Conservation (phyloP, 345 rosid genomes). For the Carallia brachiata region DNA sequence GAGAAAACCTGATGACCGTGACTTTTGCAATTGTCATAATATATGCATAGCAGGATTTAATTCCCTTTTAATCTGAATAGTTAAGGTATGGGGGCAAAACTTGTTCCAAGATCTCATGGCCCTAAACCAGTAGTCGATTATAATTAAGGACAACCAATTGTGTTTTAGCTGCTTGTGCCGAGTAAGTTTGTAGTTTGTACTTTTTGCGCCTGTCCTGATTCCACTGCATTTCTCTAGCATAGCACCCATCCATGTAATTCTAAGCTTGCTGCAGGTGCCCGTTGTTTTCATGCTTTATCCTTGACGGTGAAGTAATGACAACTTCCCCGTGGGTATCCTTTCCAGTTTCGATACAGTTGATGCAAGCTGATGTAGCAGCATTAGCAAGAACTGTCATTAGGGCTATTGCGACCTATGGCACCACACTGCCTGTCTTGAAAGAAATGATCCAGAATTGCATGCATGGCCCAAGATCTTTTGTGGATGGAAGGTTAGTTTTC, state of each 20-base stretch:
- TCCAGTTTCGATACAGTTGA: conserved; percentile 82
- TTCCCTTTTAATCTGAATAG: background rate
- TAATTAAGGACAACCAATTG: conserved; percentile 62
- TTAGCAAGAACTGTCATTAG: conserved; percentile 47
- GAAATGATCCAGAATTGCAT: conserved; percentile 82
- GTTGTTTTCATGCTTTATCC: conserved; percentile 30
- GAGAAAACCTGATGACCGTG: no score
- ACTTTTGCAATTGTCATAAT: no score
- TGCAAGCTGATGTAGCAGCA: conserved; percentile 64
- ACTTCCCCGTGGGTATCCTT: background rate
- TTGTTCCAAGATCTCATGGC: conserved; percentile 74
- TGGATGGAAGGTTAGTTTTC: conserved; percentile 92
- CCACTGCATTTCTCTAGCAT: background rate
- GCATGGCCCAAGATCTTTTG: conserved; percentile 86
- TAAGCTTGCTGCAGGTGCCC: conserved; percentile 49
- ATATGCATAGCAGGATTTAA: background rate
- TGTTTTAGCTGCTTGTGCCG: conserved; percentile 71
- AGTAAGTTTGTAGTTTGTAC: conserved; percentile 31
- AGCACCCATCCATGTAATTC: no score
- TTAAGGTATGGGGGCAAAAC: conserved; percentile 91
- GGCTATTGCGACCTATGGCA: conserved; percentile 58
- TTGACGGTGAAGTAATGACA: conserved; percentile 1
- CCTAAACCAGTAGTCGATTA: conserved; percentile 75
- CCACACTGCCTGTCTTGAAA: conserved; percentile 36
- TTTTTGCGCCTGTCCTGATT: no score